A percentile compares a stretch with the other conserved stretches of the same genome.
Evolutionary conservation across 139 green algal species (phyloP).

Genomic region (Chlorella sp.): DNA sequence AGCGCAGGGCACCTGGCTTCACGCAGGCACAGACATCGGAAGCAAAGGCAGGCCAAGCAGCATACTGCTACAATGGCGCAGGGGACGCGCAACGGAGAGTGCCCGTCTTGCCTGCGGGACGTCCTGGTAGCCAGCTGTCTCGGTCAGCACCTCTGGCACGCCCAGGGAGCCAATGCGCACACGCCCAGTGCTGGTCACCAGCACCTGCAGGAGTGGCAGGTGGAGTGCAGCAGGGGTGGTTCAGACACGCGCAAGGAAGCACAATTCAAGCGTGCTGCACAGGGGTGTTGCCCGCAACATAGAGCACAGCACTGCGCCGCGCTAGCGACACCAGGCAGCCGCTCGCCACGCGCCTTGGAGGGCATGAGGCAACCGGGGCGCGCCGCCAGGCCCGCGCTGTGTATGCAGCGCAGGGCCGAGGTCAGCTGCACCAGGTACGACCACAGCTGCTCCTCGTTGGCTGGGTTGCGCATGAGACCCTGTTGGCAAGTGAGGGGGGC

Average conservation of each 20-base stretch:
- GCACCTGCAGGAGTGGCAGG: constrained; percentile 55
- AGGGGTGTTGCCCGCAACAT: no score
- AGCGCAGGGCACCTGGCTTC: no score
- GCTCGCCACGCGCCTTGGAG: constrained; percentile 71
- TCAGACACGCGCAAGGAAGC: no score
- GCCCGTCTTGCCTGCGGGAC: background rate
- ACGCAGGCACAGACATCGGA: no score
- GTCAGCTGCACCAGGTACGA: constrained; percentile 84
- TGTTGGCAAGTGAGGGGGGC: background rate
- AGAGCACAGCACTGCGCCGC: no score
- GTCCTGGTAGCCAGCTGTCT: constrained; percentile 11
- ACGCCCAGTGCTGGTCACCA: constrained; percentile 69
- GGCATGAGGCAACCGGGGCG: constrained; percentile 65
- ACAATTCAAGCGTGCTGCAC: no score
- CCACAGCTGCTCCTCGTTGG: constrained; percentile 87
- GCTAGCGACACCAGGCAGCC: no score
- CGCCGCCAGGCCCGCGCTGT: constrained; percentile 73
- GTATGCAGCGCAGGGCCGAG: constrained; percentile 70
- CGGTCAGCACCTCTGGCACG: constrained; percentile 72
- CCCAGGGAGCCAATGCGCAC: constrained; percentile 75
- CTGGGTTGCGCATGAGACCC: constrained; percentile 48
- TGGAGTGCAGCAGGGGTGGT: background rate
- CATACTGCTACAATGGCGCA: background rate
- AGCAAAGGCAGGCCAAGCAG: background rate
- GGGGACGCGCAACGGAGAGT: background rate